Evolutionary conservation across 1,139 yeast genomes (phyloP).

Genomic region (Magnusiomyces suaveolens): DNA sequence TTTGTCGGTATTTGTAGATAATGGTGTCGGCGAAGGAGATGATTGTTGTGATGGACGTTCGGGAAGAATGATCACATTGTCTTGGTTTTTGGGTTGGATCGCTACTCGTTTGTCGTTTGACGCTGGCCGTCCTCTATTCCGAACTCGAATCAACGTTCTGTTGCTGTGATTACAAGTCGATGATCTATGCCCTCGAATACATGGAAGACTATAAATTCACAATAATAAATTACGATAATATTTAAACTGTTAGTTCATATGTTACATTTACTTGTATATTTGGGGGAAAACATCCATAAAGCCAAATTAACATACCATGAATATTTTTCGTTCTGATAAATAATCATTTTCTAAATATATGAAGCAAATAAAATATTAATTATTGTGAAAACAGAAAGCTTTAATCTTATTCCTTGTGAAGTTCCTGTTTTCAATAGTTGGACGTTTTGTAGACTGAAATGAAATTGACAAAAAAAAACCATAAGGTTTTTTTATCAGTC

Average conservation of each 20-base stretch:
- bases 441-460: too few relatives aligned
- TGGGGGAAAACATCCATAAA: neutral
- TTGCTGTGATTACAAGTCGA: conserved; percentile 74
- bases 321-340: conserved; percentile 74
- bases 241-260: neutral
- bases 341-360: conserved; percentile 74
- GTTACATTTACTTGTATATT: neutral
- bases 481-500: too few relatives aligned
- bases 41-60: conserved; percentile 1
- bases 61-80: neutral
- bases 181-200: conserved; percentile 89
- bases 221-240: neutral
- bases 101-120: conserved; percentile 23
- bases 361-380: too few relatives aligned
- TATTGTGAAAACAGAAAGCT: too few relatives aligned
- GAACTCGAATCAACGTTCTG: conserved; percentile 74
- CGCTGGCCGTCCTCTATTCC: conserved; percentile 74
- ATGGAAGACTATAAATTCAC: conserved; percentile 30
- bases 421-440: too few relatives aligned
- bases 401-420: too few relatives aligned
- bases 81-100: conserved; percentile 21
- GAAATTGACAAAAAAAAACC: too few relatives aligned
- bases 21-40: neutral
- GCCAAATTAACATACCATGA: conserved; percentile 45
- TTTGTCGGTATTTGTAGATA: neutral